Evolutionary conservation across 352 stramenopile species (phyloP).

Genomic region (Phytopythium mirpurense): DNA sequence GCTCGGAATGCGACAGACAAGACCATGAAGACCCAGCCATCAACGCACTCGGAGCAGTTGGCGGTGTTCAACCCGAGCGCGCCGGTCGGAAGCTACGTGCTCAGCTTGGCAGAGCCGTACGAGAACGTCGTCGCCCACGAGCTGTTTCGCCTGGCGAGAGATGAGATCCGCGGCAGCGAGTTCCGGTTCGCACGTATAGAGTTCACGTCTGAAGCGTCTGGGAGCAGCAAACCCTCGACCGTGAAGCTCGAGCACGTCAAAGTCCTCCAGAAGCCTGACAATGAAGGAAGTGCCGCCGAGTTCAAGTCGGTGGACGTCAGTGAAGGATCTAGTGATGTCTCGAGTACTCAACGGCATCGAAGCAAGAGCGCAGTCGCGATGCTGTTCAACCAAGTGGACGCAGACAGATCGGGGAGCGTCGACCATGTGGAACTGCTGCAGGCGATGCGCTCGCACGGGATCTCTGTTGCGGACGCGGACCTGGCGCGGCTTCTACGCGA

Average conservation of each 20-base stretch:
- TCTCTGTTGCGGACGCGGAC: constrained; percentile 29
- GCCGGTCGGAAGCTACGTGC: constrained; percentile 43
- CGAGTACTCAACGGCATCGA: background rate
- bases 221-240: constrained; percentile 4
- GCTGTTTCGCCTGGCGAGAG: constrained; percentile 53
- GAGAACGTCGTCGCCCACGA: constrained; percentile 71
- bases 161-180: background rate
- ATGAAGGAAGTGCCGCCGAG: background rate
- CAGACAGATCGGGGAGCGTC: constrained; percentile 37
- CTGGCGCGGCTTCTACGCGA: constrained; percentile 30
- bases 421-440: constrained; percentile 33
- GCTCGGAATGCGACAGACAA: background rate
- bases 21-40: too few species aligned
- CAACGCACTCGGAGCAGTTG: constrained; percentile 17
- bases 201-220: constrained; percentile 16
- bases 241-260: constrained; percentile 19
- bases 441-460: constrained; percentile 26
- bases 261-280: background rate
- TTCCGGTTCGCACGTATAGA: constrained; percentile 55
- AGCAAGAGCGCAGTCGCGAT: constrained; percentile 16
- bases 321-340: background rate
- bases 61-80: constrained; percentile 59
- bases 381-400: constrained; percentile 45
- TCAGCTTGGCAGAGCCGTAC: constrained; percentile 68
- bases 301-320: background rate